A percentile compares a stretch with the other conserved stretches of the same genome.
Conservation (phyloP, 352 stramenopile species). For the Pilasporangium apinafurcum region DNA sequence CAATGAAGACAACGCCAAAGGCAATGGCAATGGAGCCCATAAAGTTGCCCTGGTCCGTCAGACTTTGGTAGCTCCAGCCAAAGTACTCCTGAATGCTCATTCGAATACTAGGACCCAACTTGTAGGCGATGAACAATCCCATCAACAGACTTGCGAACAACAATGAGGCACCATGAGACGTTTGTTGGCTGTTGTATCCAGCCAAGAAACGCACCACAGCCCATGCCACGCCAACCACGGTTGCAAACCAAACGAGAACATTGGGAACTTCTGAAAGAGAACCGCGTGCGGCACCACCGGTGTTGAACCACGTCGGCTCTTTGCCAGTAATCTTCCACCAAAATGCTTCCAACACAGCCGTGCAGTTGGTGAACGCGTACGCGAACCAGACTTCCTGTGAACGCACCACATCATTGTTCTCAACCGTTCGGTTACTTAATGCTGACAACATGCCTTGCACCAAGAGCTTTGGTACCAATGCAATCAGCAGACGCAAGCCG, state of each 20-base stretch:
- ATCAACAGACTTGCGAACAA: slow-evolving; percentile 75
- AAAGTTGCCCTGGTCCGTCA: slow-evolving; percentile 83
- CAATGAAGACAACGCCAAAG: slow-evolving; percentile 73
- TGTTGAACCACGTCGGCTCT: slow-evolving; percentile 80
- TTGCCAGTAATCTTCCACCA: slow-evolving; percentile 83
- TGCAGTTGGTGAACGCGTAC: slow-evolving; percentile 80
- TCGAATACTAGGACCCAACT: slow-evolving; percentile 70
- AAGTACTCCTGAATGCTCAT: slow-evolving; percentile 89
- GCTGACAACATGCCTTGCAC: slow-evolving; percentile 69
- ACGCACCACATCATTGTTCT: slow-evolving; percentile 80
- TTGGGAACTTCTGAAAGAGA: slow-evolving; percentile 69
- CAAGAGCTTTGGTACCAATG: slow-evolving; percentile 74
- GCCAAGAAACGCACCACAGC: slow-evolving; percentile 74
- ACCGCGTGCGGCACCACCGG: slow-evolving; percentile 54
- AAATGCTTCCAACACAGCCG: slow-evolving; percentile 64
- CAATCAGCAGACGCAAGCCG: slow-evolving; percentile 58
- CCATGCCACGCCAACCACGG: slow-evolving; percentile 59
- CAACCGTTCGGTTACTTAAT: slow-evolving; percentile 75
- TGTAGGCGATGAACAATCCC: slow-evolving; percentile 75
- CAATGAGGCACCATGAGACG: slow-evolving; percentile 63
- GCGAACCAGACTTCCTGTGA: slow-evolving; percentile 83
- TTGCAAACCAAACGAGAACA: slow-evolving; percentile 71
- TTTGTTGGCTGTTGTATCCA: slow-evolving; percentile 72
- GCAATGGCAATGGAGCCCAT: slow-evolving; percentile 66
- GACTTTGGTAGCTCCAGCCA: slow-evolving; percentile 82